Evolutionary conservation across 495 filamentous ascomycete genomes (phyloP), one percentile per base, ranked within the genome.

Genomic region (Xylaria telfairii): DNA sequence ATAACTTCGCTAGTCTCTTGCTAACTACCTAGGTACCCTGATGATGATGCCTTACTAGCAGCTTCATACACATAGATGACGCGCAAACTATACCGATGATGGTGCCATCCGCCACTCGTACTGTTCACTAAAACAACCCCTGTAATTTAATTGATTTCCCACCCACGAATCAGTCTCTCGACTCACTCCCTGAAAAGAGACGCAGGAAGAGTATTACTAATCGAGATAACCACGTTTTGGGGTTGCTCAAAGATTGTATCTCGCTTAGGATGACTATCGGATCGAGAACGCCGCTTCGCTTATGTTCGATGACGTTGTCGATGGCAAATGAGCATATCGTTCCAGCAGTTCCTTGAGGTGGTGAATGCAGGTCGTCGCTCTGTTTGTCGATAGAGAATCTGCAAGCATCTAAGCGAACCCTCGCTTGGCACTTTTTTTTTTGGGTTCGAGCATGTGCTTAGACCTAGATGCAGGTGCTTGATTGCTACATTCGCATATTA

Each of bases 291-390:
- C 26, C 12, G 30, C 15, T 13, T 67, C 49, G 32, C 65, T 28
- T 67, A 54, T 67, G 49, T 44, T 30, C 37, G 46, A 66, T 66
- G 63, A 66, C 47, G 63, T 66, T 24, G 9, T 66, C 12, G 21
- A 1, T 17, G 10, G 10, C 21, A 12, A 34, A 59, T 59, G 37
- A 21, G 30, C 30, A 30, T 54, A 24, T 21, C 19, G 17, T 24
- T 37, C 57, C 6, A 15, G n/a, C 44, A 60, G 5, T 30, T 12
- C 44, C 46, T 65, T 24, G 46, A 65, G 3, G 3, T 17, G 28
- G 51, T 37, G 8, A 37, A 39, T 37, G 56, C 56, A 37, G 56
- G 8, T 12, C 56, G 9, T 28, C 17, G 9, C 56, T 37, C 56
- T 59, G 32, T 37, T 21, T n/a, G 19, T n/a, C 56, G 10, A 59